Evolutionary conservation across 106 monocot genomes (phyloP).

Genomic region (Apostasia ramifera): DNA sequence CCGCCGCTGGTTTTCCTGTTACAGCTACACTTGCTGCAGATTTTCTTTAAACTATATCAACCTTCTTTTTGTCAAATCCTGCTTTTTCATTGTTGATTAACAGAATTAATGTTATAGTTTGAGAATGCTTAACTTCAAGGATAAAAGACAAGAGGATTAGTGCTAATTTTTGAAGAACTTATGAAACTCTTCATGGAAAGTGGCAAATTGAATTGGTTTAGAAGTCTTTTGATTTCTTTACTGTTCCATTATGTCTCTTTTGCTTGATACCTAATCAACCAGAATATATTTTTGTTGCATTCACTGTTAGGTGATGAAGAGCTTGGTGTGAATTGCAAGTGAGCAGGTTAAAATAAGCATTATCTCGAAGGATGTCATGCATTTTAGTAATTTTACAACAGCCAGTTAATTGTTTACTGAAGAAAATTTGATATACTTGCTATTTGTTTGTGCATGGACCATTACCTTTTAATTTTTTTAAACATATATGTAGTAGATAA

Average conservation of each 20-base stretch:
- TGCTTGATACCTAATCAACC: neutral
- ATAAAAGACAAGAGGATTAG: too few species aligned
- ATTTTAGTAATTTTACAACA: neutral
- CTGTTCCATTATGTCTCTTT: neutral
- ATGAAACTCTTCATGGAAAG: neutral
- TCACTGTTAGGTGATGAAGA: neutral
- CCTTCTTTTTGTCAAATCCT: too few species aligned
- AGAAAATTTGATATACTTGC: neutral
- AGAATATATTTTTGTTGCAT: neutral
- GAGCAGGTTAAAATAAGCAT: neutral
- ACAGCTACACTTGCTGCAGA: too few species aligned
- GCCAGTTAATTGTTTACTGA: neutral
- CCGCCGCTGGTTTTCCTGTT: too few species aligned
- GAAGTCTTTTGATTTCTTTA: neutral
- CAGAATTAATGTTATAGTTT: too few species aligned
- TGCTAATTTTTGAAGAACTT: too few species aligned
- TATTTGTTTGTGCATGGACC: neutral
- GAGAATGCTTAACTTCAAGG: too few species aligned
- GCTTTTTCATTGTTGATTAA: too few species aligned
- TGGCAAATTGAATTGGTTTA: neutral
- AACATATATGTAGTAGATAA: neutral
- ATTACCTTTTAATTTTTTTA: neutral
- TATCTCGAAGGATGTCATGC: conserved; percentile 1
- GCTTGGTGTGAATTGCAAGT: neutral
- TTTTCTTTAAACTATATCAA: too few species aligned